Percentiles rank a stretch among this genome's conserved stretches.
Conservation (phyloP, 176 grass and related monocot species). For the Bromus sterilis region DNA sequence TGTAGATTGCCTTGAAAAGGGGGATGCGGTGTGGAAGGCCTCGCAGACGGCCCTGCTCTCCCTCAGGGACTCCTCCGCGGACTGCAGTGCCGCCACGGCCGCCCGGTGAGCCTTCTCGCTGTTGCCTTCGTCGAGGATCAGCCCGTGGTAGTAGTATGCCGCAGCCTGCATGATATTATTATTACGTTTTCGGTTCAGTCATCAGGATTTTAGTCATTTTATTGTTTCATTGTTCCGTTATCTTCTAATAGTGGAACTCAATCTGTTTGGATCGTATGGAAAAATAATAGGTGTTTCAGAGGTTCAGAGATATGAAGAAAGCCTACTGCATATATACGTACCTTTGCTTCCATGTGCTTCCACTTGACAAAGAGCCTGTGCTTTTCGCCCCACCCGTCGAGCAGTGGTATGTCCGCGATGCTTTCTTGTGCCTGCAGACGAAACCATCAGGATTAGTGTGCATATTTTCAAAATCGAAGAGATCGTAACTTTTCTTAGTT, state of each 20-base stretch:
- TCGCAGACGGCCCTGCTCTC: slow-evolving; percentile 80
- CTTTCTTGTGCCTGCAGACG: slow-evolving; percentile 60
- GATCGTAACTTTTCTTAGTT: neutral
- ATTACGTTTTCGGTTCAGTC: neutral
- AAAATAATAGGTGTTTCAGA: too few relatives aligned
- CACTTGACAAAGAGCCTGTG: slow-evolving; percentile 77
- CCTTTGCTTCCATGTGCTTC: slow-evolving; percentile 91
- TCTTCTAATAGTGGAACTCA: too few relatives aligned
- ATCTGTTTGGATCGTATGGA: too few relatives aligned
- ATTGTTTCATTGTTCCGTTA: too few relatives aligned
- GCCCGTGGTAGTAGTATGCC: slow-evolving; percentile 88
- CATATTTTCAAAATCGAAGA: neutral
- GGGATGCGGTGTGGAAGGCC: slow-evolving; percentile 52
- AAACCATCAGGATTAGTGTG: neutral
- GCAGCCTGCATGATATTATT: slow-evolving; percentile 50
- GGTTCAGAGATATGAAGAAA: neutral
- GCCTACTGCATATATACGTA: slow-evolving; percentile 29
- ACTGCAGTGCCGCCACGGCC: slow-evolving; percentile 67
- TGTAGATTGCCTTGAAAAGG: slow-evolving; percentile 58
- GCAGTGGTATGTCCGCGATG: slow-evolving; percentile 51
- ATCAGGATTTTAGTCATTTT: neutral
- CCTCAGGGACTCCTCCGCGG: slow-evolving; percentile 70
- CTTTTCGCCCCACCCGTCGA: slow-evolving; percentile 84
- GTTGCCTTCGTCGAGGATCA: slow-evolving; percentile 94
- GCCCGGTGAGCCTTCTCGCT: slow-evolving; percentile 78